Evolutionary conservation across 257 asterid genomes (phyloP).

Genomic region (Cruciata laevipes): DNA sequence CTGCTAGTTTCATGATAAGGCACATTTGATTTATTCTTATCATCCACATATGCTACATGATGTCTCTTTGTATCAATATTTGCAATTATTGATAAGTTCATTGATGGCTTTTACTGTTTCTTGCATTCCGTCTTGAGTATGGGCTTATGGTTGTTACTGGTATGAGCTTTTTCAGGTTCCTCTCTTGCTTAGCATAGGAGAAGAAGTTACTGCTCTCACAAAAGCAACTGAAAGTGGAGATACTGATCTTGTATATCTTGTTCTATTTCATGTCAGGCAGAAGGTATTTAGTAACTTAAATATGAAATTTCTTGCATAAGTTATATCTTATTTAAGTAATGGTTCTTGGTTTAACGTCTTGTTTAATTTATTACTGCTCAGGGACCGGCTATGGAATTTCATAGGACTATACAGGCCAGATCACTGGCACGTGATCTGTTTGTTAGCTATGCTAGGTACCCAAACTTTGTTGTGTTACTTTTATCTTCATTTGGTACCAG

Average conservation of each 20-base stretch:
- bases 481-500: constrained; percentile 1
- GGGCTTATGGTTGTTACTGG: constrained; percentile 3
- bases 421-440: constrained; percentile 90
- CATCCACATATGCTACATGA: background rate
- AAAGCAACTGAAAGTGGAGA: constrained; percentile 94
- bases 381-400: constrained; percentile 78
- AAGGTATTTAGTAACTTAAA: constrained; percentile 46
- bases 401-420: constrained; percentile 75
- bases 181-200: constrained; percentile 90
- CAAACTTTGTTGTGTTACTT: constrained; percentile 8
- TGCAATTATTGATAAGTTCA: background rate
- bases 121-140: background rate
- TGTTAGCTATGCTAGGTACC: constrained; percentile 75
- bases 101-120: background rate
- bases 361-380: constrained; percentile 26
- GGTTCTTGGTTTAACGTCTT: constrained; percentile 14
- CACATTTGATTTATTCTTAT: background rate
- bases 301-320: background rate
- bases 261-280: constrained; percentile 82
- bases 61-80: background rate
- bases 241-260: constrained; percentile 96
- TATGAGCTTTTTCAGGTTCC: constrained; percentile 56
- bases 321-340: background rate
- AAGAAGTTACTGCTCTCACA: constrained; percentile 82
- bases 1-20: constrained; percentile 5